Evolutionary conservation across 192 early-diverging fungal genomes (phyloP), one percentile per base, ranked within the genome.

Genomic region (Coemansia sp.): DNA sequence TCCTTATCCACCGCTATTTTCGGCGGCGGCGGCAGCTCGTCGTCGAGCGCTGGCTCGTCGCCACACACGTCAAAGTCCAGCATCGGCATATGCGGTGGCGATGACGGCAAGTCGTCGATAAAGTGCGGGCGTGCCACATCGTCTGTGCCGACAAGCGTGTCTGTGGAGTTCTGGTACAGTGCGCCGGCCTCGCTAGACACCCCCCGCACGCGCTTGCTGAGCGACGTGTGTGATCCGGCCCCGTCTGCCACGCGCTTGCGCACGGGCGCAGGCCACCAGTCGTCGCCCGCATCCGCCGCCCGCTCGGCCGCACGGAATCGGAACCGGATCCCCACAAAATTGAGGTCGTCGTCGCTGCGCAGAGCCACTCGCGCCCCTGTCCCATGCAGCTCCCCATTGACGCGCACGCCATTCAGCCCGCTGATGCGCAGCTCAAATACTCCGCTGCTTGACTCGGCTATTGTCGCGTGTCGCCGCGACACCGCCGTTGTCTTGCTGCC

Each of bases 261-360:
- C 41, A 68, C 65, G 0, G 82, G 74, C 53, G 69, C 76, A 0
- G 74, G 74, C 74, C 82, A 76, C 74, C 76, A 79, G 11, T 78
- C 74, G 14, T 78, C 76, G 11, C 59, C 68, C 1, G 44, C 68
- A 44, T 50, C 69, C 36, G 8, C 36, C 1, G 9, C 31, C 15
- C 63, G 23, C 23, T 51, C 37, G 12, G 74, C 79, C 11, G 44
- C 61, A 27, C 77, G 69, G 72, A 85, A 85, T 48, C 44, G 44
- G 75, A 71, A 85, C 50, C 64, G 66, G 60, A 83, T 69, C 25
- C 84, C 84, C 8, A 85, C 80, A 77, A 85, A 85, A 64, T 83
- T 81, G 42, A 85, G 53, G 59, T 76, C 68, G 51, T 82, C 77
- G 61, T 67, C 70, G 53, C 50, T 50, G 38, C 17, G 17, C 62